These are phyloP conservation scores for Lepidium campestre DNA, from an alignment of 441 rosid genomes.

Conservation along the genomic window DNA sequence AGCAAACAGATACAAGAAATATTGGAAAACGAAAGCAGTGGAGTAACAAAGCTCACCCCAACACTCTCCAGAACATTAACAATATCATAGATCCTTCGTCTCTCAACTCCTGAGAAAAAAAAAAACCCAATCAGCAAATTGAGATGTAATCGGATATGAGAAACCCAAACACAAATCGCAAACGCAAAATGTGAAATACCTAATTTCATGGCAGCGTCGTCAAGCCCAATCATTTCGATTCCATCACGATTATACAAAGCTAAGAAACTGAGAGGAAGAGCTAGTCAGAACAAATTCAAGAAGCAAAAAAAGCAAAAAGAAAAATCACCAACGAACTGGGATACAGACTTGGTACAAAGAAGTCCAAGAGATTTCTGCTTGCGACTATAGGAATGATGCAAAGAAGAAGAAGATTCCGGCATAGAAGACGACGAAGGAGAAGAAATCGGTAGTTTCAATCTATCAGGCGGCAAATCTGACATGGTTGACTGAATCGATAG, in stretches of 20 bases:
- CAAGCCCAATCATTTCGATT: conserved; percentile 67
- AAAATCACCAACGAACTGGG: neutral
- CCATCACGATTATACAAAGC: conserved; percentile 58
- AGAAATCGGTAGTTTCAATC: conserved; percentile 2
- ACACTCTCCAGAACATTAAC: conserved; percentile 90
- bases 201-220: conserved; percentile 73
- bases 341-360: conserved; percentile 64
- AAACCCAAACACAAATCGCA: neutral
- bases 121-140: neutral
- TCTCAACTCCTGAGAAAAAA: conserved; percentile 60
- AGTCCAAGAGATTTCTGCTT: conserved; percentile 89
- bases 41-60: conserved; percentile 49
- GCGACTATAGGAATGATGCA: conserved; percentile 58
- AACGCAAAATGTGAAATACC: conserved; percentile 32
- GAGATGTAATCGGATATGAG: neutral
- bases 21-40: neutral
- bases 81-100: conserved; percentile 85
- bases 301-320: neutral
- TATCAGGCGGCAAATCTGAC: conserved; percentile 26
- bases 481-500: conserved; percentile 2
- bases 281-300: neutral
- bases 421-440: conserved; percentile 26
- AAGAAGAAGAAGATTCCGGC: conserved; percentile 35
- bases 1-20: neutral
- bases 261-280: conserved; percentile 50